Evolutionary conservation across 2,329 filamentous ascomycete species (phyloP), one percentile per base, ranked within the genome.

Genomic region (Albophoma yamanashiensis): DNA sequence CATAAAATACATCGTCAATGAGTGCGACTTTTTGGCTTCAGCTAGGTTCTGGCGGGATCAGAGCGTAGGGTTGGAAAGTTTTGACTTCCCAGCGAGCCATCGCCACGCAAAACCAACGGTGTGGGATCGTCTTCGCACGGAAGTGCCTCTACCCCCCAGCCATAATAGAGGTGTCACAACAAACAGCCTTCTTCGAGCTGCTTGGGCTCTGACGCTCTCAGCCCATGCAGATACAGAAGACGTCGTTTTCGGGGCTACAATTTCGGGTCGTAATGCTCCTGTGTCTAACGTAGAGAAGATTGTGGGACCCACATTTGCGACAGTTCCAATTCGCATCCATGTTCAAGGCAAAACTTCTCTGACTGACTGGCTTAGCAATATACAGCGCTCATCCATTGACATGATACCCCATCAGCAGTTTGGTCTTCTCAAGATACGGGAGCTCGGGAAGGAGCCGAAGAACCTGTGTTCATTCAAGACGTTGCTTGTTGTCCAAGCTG

Each of bases 331-430:
- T 12, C 55, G 55, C 22, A 27, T 57, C 14, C 38, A 34, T 12
- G 31, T 57, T n/a, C 40, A 45, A n/a, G 15, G n/a, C 27, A 15
- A 31, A 11, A 1, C 11, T 25, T 8, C 40, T 20, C 14, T 45
- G 3, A 15, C 14, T 31, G 25, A 45, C 36, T 42, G 40, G 39
- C 14, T 57, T 1, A 20, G 5, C 4, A n/a, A 25, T 14, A 40
- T 57, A 34, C 55, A 57, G 9, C 38, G n/a, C 27, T 43, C 40
- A 9, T 36, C 55, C 22, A 45, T 45, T 4, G 55, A 57, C 4
- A 45, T 45, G 39, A 45, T 57, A 31, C 55, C 55, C 2, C 58
- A 60, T 34, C 58, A 60, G 20, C 58, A 60, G 14, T 52, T 60
- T 27, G 58, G 58, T 34, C 58, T 60, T 52, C 47, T 57, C 5